Conservation (phyloP, 805 yeast genomes). For the Millerago galiae region DNA sequence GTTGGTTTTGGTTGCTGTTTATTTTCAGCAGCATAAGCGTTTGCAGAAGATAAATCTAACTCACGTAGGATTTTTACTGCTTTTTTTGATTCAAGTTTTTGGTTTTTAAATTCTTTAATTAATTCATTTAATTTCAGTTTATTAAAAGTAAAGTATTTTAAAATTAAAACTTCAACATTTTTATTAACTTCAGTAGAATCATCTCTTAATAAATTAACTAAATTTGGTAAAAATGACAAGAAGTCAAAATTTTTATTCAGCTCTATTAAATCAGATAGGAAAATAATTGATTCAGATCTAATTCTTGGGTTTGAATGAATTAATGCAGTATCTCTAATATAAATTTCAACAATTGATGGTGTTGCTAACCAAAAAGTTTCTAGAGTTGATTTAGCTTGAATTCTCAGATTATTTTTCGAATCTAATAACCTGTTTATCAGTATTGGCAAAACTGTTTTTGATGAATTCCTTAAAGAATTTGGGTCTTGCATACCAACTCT, state of each 20-base stretch:
- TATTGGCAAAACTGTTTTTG: conserved; percentile 43
- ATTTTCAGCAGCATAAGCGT: conserved; percentile 13
- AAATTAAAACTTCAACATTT: conserved; percentile 20
- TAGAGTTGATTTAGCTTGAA: conserved; percentile 44
- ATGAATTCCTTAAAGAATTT: conserved; percentile 33
- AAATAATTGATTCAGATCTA: conserved; percentile 37
- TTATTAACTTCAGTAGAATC: conserved; percentile 20
- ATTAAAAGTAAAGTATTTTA: conserved; percentile 20
- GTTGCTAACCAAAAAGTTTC: conserved; percentile 51
- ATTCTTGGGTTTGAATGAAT: conserved; percentile 31
- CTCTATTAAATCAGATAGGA: conserved; percentile 38
- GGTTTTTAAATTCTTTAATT: conserved; percentile 16
- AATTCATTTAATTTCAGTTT: conserved; percentile 14
- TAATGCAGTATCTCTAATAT: conserved; percentile 39
- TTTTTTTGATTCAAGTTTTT: conserved; percentile 17
- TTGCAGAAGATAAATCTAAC: conserved; percentile 17
- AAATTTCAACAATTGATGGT: conserved; percentile 40
- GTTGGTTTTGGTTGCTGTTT: conserved; percentile 13
- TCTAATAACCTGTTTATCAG: conserved; percentile 42
- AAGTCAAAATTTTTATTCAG: conserved; percentile 30
- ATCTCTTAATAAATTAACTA: conserved; percentile 22
- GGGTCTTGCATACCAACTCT: conserved; percentile 54
- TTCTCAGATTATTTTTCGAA: conserved; percentile 28
- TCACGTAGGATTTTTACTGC: conserved; percentile 15
- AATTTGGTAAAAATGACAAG: conserved; percentile 19